Conservation (phyloP, 73 alveolate genomes). For the Breviolum minutum region DNA sequence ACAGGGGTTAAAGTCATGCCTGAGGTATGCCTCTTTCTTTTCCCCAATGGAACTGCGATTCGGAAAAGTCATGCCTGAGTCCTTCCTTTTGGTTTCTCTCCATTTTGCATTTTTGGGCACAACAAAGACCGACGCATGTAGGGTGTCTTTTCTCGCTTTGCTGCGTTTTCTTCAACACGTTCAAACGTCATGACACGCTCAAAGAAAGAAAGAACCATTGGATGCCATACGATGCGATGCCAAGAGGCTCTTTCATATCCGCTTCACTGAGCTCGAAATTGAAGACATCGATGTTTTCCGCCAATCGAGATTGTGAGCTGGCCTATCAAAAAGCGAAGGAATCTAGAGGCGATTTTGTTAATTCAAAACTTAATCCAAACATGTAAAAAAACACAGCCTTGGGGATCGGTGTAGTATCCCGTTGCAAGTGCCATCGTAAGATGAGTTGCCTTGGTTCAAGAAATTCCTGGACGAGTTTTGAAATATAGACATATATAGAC, state of each 20-base stretch:
- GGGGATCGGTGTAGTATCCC: slow-evolving; percentile 75
- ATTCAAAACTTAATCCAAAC: neutral
- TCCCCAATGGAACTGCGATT: too few relatives aligned
- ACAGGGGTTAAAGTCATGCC: too few relatives aligned
- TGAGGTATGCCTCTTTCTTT: too few relatives aligned
- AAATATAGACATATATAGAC: neutral
- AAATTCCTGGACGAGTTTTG: too few relatives aligned
- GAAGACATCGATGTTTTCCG: slow-evolving; percentile 69
- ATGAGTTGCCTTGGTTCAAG: slow-evolving; percentile 44
- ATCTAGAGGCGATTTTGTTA: neutral
- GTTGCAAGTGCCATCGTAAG: slow-evolving; percentile 79
- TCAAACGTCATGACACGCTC: too few relatives aligned
- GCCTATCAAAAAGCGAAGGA: neutral
- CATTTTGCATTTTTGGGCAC: too few relatives aligned
- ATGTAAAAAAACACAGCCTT: neutral
- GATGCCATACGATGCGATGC: neutral
- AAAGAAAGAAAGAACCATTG: neutral
- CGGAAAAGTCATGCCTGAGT: too few relatives aligned
- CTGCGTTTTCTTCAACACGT: too few relatives aligned
- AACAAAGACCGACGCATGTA: too few relatives aligned
- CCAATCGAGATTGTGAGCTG: neutral
- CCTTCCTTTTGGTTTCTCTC: too few relatives aligned
- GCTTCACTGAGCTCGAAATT: slow-evolving; percentile 67
- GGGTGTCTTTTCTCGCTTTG: too few relatives aligned
- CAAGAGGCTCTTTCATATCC: slow-evolving; percentile 48